Percentiles rank a stretch among this genome's conserved stretches.
These are phyloP conservation scores for Takashimella koratensis DNA, from an alignment of 1,284 basidiomycete species.

Conservation along the genomic window DNA sequence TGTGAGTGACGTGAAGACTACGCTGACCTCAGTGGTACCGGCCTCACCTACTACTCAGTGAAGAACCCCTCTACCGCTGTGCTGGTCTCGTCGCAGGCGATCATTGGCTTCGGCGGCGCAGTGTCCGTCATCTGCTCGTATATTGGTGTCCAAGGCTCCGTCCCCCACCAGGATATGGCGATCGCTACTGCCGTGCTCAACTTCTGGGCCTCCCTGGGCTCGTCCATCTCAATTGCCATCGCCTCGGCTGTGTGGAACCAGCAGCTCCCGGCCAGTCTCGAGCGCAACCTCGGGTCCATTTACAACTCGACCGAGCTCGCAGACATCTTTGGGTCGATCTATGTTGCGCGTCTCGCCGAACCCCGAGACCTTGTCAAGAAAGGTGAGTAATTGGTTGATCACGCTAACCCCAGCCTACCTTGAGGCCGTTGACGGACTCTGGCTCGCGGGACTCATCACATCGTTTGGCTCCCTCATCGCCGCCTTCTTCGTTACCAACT, in stretches of 20 bases:
- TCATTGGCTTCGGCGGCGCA: constrained; percentile 19
- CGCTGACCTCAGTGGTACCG: constrained; percentile 1
- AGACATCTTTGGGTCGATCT: constrained; percentile 33
- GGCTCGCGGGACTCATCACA: constrained; percentile 27
- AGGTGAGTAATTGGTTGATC: too few relatives aligned
- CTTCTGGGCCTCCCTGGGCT: constrained; percentile 9
- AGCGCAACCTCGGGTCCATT: constrained; percentile 25
- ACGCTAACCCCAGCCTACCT: constrained; percentile 33
- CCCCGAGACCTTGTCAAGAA: constrained; percentile 30
- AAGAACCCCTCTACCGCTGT: constrained; percentile 17
- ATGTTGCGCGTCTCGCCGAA: constrained; percentile 27
- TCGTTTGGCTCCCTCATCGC: constrained; percentile 27
- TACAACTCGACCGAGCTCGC: constrained; percentile 25
- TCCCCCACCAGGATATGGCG: constrained; percentile 7
- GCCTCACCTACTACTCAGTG: not conserved
- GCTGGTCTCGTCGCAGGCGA: constrained; percentile 37
- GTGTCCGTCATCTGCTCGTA: constrained; percentile 41
- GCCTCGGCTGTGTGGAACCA: constrained; percentile 9
- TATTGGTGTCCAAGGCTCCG: constrained; percentile 5
- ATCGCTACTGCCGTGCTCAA: constrained; percentile 5
- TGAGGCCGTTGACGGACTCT: constrained; percentile 25
- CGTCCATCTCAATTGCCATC: constrained; percentile 3
- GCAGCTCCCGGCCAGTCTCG: constrained; percentile 25
- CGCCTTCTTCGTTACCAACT: constrained; percentile 29
- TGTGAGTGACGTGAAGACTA: too few relatives aligned